Base-by-base conservation (phyloP, 2,329 filamentous ascomycete species). In the Hypoxylon sp. region DNA sequence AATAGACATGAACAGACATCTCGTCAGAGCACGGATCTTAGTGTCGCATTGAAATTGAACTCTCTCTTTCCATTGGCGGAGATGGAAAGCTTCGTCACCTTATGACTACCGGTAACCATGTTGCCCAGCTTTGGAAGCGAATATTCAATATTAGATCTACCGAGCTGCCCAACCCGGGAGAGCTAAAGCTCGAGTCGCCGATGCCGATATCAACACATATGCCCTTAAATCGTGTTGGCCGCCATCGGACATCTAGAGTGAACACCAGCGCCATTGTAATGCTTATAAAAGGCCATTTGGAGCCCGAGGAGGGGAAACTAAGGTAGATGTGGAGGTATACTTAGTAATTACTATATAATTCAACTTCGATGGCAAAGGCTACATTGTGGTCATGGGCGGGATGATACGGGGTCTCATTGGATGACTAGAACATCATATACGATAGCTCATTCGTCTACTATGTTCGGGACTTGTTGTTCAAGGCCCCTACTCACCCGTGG, bases 121-220 rank as follows among this genome's bases (percentile, higher is more conserved):
- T 10, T 39, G 29, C 37, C 37, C 35, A 46, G 32, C 53, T 53
- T 7, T 24, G 48, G 17, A 4, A 44, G 52, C 53, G 27, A 44
- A 44, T 44, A 51, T 35, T 50, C 62, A 60, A 54, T 58, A 47
- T 27, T 51, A 37, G 29, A 35, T 39, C 35, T 58, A 60, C 59
- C 55, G 63, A 61, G 59, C 51, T 57, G 58, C 55, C 52, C 17
- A 37, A 57, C 47, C 48, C 42, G 39, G 54, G 47, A 52, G 21
- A 55, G 31, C 13, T 17, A 55, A 57, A 46, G 6, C 15, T 44
- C 31, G 37, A 60, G 51, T 67, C 60, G 19, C 59, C 60, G 59
- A 55, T 47, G 27, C 59, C 55, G 59, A 58, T 37, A 24, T 11
- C 8, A 7, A 27, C 47, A 24, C 37, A 48, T 48, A 37, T 46